A percentile compares a stretch with the other conserved stretches of the same genome.
Evolutionary conservation across 2,329 filamentous ascomycete genomes (phyloP).

Genomic region (Aschersonia sp.): DNA sequence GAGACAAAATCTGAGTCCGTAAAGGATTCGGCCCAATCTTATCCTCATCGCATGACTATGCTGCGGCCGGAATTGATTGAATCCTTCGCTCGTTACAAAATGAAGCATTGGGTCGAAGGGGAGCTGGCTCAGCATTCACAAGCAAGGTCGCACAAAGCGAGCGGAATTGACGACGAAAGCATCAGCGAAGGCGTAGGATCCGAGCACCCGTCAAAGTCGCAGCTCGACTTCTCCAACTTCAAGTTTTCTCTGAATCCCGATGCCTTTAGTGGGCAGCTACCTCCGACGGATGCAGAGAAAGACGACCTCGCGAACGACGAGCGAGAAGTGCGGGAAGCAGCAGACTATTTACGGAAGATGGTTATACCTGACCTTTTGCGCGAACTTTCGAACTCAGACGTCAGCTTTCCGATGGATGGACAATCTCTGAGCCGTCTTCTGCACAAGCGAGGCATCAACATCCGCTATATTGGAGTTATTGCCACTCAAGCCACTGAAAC

Average conservation of each 20-base stretch:
- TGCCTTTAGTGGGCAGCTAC: constrained; percentile 81
- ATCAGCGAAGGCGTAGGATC: constrained; percentile 18
- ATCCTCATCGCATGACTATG: constrained; percentile 94
- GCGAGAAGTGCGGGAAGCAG: constrained; percentile 72
- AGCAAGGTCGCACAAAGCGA: constrained; percentile 18
- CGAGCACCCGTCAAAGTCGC: constrained; percentile 27
- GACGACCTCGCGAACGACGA: constrained; percentile 71
- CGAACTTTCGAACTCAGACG: constrained; percentile 80
- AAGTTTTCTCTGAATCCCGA: constrained; percentile 85
- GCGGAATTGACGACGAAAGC: constrained; percentile 17
- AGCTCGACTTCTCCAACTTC: constrained; percentile 79
- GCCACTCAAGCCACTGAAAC: constrained; percentile 54
- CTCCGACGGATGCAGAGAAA: constrained; percentile 85
- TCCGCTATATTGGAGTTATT: constrained; percentile 84
- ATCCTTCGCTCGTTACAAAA: constrained; percentile 66
- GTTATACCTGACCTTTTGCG: constrained; percentile 75
- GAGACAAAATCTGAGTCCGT: constrained; percentile 41
- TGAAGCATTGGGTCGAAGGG: constrained; percentile 74
- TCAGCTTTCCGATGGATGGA: constrained; percentile 98
- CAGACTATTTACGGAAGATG: constrained; percentile 59
- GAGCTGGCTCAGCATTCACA: constrained; percentile 52
- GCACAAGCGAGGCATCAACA: constrained; percentile 94
- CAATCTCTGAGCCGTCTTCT: constrained; percentile 74
- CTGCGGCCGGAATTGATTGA: constrained; percentile 84
- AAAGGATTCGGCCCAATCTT: constrained; percentile 34